phyloP scores from a whole-genome alignment of 148 eudicot species.

The Rhododendron williamsianum region DNA sequence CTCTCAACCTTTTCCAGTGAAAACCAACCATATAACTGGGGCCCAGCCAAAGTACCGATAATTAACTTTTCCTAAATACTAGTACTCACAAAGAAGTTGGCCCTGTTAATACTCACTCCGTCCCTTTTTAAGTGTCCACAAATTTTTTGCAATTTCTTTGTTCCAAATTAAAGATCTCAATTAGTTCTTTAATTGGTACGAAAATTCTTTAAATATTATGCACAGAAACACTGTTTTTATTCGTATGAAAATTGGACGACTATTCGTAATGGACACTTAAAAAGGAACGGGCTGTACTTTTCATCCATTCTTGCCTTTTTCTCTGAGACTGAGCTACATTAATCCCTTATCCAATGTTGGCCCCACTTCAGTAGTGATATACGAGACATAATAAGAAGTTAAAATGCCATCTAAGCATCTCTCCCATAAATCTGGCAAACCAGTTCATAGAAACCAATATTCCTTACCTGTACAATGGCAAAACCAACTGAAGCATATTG shows the following conservation, averaged over 20 bases:
- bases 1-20: background rate
- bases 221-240: background rate
- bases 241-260: background rate
- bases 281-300: background rate
- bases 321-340: background rate
- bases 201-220: background rate
- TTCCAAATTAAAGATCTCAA: background rate
- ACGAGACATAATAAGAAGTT: background rate
- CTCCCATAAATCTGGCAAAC: background rate
- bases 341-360: background rate
- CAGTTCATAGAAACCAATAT: background rate
- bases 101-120: background rate
- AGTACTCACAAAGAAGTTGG: background rate
- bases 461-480: slow-evolving; percentile 89
- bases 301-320: background rate
- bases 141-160: background rate
- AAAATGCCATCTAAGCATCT: background rate
- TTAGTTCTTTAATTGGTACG: background rate
- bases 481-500: slow-evolving; percentile 99
- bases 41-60: background rate
- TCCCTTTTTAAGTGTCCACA: background rate
- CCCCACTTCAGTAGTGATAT: no score
- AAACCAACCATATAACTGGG: background rate
- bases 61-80: background rate
- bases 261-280: background rate